Conservation (phyloP, 495 filamentous ascomycete genomes). For the Trichoderma gamsii region DNA sequence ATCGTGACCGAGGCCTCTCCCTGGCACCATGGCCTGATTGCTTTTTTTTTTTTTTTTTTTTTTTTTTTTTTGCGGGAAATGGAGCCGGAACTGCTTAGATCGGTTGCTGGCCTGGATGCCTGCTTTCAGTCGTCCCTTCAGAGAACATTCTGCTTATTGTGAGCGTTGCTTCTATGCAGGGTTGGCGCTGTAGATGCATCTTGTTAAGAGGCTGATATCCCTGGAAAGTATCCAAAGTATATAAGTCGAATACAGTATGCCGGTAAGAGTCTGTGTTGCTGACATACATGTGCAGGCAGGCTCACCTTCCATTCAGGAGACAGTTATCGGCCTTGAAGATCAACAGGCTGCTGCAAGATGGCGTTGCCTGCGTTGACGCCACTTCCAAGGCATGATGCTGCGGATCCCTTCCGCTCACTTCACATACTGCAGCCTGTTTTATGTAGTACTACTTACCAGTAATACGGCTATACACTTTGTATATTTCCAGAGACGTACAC, state of each 20-base stretch:
- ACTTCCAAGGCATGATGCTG: not conserved
- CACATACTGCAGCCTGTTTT: too few species aligned
- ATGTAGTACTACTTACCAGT: too few species aligned
- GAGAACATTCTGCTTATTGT: not conserved
- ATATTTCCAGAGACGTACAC: not conserved
- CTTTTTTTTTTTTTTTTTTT: too few species aligned
- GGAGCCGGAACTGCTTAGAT: not conserved
- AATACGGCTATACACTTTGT: too few species aligned
- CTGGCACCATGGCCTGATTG: too few species aligned
- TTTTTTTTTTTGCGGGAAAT: too few species aligned
- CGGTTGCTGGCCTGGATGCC: not conserved
- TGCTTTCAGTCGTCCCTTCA: not conserved
- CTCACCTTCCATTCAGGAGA: not conserved
- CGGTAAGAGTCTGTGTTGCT: not conserved
- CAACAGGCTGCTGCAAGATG: not conserved
- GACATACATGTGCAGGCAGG: not conserved
- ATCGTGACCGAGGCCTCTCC: too few species aligned
- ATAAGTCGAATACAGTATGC: not conserved
- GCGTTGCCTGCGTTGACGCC: not conserved
- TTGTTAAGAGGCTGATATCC: not conserved
- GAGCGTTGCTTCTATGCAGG: not conserved
- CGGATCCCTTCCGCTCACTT: not conserved
- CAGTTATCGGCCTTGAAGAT: not conserved
- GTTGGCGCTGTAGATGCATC: not conserved
- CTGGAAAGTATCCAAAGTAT: too few species aligned